A percentile compares a stretch with the other conserved stretches of the same genome.
Evolutionary conservation across 352 stramenopile genomes (phyloP).

Genomic region (Plasmopara viticola): DNA sequence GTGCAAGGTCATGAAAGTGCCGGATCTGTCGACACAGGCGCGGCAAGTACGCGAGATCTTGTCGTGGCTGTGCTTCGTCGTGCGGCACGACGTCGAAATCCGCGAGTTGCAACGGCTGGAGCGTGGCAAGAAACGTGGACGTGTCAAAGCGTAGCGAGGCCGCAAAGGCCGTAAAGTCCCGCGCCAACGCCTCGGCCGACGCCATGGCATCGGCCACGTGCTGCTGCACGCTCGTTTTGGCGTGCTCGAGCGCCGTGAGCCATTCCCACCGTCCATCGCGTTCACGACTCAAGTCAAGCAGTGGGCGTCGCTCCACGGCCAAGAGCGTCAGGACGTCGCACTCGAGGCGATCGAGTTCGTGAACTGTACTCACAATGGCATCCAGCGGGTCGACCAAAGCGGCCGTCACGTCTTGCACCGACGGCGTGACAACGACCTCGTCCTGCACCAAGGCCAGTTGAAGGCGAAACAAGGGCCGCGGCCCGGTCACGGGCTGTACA

Average conservation of each 20-base stretch:
- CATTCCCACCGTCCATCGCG: constrained; percentile 30
- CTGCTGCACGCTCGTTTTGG: constrained; percentile 48
- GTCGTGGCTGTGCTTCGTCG: constrained; percentile 5
- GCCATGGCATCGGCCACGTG: constrained; percentile 63
- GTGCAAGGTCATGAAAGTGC: constrained; percentile 63
- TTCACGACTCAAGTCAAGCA: constrained; percentile 53
- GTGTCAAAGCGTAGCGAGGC: constrained; percentile 82
- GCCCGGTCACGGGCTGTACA: constrained; percentile 10
- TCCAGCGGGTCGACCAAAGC: constrained; percentile 80
- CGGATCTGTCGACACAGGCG: constrained; percentile 65
- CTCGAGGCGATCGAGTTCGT: constrained; percentile 83
- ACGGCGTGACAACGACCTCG: constrained; percentile 55
- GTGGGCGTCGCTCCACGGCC: constrained; percentile 45
- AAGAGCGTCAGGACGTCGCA: constrained; percentile 88
- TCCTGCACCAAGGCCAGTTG: constrained; percentile 49
- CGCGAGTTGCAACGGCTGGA: constrained; percentile 37
- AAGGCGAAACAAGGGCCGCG: constrained; percentile 76
- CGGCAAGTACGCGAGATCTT: constrained; percentile 28
- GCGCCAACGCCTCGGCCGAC: constrained; percentile 52
- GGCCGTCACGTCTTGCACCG: constrained; percentile 56
- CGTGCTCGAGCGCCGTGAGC: constrained; percentile 33
- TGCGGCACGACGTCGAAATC: constrained; percentile 24
- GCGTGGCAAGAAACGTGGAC: constrained; percentile 56
- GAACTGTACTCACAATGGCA: constrained; percentile 60
- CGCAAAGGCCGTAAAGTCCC: constrained; percentile 72